A percentile compares a stretch with the other conserved stretches of the same genome.
phyloP scores from a whole-genome alignment of 2,329 filamentous ascomycete species.

The Drechslerella dactyloides region DNA sequence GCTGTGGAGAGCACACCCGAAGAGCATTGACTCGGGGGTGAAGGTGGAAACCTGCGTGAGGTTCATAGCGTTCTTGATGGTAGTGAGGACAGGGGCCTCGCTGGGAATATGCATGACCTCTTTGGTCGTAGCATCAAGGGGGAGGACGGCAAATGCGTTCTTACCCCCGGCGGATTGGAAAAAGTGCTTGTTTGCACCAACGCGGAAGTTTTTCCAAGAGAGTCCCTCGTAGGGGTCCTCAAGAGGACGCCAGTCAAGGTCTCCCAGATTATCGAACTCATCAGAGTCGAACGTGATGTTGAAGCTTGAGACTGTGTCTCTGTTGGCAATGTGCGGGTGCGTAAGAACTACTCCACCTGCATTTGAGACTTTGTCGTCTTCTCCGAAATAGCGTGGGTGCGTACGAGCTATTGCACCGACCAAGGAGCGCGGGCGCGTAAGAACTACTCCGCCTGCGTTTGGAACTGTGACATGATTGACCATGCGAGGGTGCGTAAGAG shows the following conservation, averaged over 20 bases:
- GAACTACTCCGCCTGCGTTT: too few relatives aligned
- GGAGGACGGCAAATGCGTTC: constrained; percentile 30
- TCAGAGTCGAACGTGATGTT: constrained; percentile 37
- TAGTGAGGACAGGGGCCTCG: too few relatives aligned
- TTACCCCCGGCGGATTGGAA: constrained; percentile 27
- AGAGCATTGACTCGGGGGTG: constrained; percentile 17
- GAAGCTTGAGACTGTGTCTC: constrained; percentile 29
- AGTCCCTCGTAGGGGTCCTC: constrained; percentile 30
- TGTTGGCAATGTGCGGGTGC: constrained; percentile 2
- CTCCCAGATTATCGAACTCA: constrained; percentile 42
- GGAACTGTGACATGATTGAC: too few relatives aligned
- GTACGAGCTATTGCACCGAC: too few relatives aligned
- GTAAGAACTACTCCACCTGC: neutral
- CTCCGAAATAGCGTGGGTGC: too few relatives aligned
- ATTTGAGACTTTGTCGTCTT: too few relatives aligned
- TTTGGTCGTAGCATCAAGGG: constrained; percentile 10
- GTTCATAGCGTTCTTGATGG: constrained; percentile 16
- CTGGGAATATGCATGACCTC: constrained; percentile 21
- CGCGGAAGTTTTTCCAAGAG: constrained; percentile 32
- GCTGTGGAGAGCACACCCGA: constrained; percentile 37
- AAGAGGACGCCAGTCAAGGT: constrained; percentile 43
- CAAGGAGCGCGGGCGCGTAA: too few relatives aligned
- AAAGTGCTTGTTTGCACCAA: constrained; percentile 42
- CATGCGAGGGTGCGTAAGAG: too few relatives aligned
- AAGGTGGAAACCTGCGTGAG: constrained; percentile 21